phyloP scores from a whole-genome alignment of 305 asterid genomes.

The Plantago coronopus region DNA sequence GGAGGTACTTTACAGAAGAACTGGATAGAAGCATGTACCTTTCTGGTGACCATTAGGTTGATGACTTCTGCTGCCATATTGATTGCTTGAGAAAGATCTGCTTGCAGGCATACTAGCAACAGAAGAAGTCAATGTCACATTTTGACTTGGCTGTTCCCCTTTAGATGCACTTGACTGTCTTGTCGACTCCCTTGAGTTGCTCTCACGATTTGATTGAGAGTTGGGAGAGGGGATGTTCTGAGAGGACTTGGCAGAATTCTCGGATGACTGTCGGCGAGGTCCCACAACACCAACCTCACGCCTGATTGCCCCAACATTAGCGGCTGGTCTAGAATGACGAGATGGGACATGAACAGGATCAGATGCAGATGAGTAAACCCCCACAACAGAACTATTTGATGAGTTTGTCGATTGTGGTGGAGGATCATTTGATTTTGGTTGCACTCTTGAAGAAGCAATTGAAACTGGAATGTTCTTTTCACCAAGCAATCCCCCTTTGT shows the following conservation, averaged over 20 bases:
- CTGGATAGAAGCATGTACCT: conserved; percentile 40
- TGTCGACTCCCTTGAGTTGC: conserved; percentile 44
- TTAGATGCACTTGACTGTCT: conserved; percentile 45
- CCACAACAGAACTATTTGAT: conserved; percentile 54
- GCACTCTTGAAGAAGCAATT: conserved; percentile 37
- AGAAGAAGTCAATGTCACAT: conserved; percentile 42
- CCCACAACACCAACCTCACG: conserved; percentile 98
- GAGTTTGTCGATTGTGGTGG: conserved; percentile 43
- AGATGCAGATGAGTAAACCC: conserved; percentile 76
- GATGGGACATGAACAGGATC: conserved; percentile 98
- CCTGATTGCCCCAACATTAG: conserved; percentile 83
- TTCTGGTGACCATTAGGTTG: conserved; percentile 70
- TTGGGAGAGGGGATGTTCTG: conserved; percentile 45
- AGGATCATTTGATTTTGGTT: conserved; percentile 39
- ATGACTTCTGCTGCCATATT: conserved; percentile 53
- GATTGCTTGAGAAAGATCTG: conserved; percentile 55
- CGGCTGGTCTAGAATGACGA: conserved; percentile 71
- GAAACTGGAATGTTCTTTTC: conserved; percentile 39
- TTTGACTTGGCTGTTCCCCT: conserved; percentile 48
- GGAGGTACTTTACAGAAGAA: too few relatives aligned
- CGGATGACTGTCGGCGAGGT: conserved; percentile 73
- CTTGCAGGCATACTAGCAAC: conserved; percentile 32
- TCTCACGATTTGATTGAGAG: conserved; percentile 45
- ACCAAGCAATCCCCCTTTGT: conserved; percentile 40
- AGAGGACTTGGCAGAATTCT: conserved; percentile 46